Percentiles rank a stretch among this genome's conserved stretches.
These are phyloP conservation scores for Stagonosporopsis vannaccii DNA, from an alignment of 2,329 filamentous ascomycete genomes.

Conservation along the genomic window DNA sequence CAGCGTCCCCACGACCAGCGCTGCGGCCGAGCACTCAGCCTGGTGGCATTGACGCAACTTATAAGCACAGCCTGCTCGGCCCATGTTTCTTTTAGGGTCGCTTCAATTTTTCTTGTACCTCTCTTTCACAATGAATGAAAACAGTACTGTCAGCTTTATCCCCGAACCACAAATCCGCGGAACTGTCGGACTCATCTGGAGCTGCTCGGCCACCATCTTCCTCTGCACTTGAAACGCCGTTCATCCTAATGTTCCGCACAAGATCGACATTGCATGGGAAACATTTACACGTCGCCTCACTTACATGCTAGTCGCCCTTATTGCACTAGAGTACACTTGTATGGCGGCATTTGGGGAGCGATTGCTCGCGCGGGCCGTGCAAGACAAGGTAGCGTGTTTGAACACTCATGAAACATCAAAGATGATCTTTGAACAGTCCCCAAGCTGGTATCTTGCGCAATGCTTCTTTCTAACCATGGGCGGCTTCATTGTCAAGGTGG, in stretches of 20 bases:
- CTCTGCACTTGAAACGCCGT: constrained; percentile 43
- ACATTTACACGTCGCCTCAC: neutral
- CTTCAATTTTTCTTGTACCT: neutral
- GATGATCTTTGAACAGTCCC: neutral
- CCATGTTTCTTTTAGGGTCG: neutral
- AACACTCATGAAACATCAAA: no score
- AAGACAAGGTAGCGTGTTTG: neutral
- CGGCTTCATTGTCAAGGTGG: constrained; percentile 8
- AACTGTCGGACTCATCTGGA: constrained; percentile 44
- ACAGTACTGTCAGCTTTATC: constrained; percentile 19
- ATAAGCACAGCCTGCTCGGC: neutral
- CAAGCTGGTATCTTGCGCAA: constrained; percentile 17
- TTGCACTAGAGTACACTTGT: neutral
- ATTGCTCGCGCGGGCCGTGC: neutral
- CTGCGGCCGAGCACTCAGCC: neutral
- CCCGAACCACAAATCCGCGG: constrained; percentile 33
- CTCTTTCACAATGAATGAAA: neutral
- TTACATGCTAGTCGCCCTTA: neutral
- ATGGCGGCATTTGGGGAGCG: neutral
- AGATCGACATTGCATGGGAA: neutral
- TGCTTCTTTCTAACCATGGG: constrained; percentile 23
- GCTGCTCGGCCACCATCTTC: constrained; percentile 42
- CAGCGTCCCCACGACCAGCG: neutral
- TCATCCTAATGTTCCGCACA: constrained; percentile 39
- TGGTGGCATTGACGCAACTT: neutral